Percentiles rank a stretch among this genome's conserved stretches.
These are phyloP conservation scores for Candida tropicalis DNA, from an alignment of 1,139 yeast species.

Conservation along the genomic window DNA sequence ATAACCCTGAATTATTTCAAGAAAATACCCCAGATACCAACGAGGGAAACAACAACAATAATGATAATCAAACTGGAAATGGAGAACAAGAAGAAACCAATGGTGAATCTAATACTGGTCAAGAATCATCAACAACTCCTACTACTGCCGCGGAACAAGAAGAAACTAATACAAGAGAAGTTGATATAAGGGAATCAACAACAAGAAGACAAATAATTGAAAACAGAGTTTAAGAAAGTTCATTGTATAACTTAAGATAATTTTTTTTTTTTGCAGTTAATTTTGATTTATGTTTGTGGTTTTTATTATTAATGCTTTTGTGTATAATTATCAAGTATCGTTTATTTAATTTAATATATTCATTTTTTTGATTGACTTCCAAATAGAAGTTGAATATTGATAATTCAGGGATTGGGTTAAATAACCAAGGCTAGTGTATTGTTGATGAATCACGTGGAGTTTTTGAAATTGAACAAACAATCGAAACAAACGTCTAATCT, in stretches of 20 bases:
- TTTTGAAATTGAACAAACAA: too few species aligned
- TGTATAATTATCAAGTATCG: too few species aligned
- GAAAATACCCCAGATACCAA: constrained; percentile 6
- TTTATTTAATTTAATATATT: too few species aligned
- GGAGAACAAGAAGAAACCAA: neutral
- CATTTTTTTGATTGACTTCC: too few species aligned
- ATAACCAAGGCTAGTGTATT: too few species aligned
- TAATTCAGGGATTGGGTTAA: too few species aligned
- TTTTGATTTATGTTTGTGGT: neutral
- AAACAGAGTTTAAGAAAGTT: constrained; percentile 26
- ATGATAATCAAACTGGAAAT: neutral
- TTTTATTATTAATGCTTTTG: too few species aligned
- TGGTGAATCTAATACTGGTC: neutral
- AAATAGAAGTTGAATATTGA: too few species aligned
- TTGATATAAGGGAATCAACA: constrained; percentile 10
- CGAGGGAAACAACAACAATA: neutral
- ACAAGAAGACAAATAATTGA: constrained; percentile 27
- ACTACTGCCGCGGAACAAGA: neutral
- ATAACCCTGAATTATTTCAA: constrained; percentile 8
- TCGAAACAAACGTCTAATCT: too few species aligned
- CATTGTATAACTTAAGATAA: too few species aligned
- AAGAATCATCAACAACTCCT: neutral
- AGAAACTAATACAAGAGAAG: constrained; percentile 1
- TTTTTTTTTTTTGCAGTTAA: neutral
- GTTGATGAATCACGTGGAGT: too few species aligned